These are phyloP conservation scores for Podospora pseudopauciseta DNA, from an alignment of 495 filamentous ascomycete species.

Conservation along the genomic window DNA sequence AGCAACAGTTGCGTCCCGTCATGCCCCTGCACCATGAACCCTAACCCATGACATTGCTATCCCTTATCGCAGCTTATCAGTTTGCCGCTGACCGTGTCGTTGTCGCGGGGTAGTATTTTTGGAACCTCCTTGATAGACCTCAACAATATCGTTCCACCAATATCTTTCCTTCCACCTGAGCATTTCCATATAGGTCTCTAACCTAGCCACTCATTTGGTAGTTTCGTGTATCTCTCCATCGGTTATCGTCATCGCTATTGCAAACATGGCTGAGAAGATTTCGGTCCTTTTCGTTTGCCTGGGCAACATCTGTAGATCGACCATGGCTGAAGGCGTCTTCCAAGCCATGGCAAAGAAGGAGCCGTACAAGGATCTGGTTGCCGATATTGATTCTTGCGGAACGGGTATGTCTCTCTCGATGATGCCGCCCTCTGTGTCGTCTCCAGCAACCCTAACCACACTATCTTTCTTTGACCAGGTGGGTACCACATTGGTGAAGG, in stretches of 20 bases:
- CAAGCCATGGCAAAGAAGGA: constrained; percentile 59
- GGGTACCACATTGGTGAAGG: constrained; percentile 72
- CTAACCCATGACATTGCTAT: not conserved
- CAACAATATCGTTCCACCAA: too few species aligned
- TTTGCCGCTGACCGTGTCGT: not conserved
- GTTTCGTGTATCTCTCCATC: constrained; percentile 1
- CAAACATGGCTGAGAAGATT: constrained; percentile 39
- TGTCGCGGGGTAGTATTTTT: not conserved
- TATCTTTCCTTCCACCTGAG: too few species aligned
- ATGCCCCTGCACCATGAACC: not conserved
- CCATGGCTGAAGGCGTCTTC: constrained; percentile 96
- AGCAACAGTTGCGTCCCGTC: not conserved
- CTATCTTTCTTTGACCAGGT: constrained; percentile 28
- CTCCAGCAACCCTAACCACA: constrained; percentile 5
- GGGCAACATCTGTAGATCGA: constrained; percentile 91
- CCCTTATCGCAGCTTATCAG: constrained; percentile 1
- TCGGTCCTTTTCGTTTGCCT: constrained; percentile 94
- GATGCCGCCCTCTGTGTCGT: not conserved
- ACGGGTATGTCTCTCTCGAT: constrained; percentile 43
- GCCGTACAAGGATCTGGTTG: constrained; percentile 56
- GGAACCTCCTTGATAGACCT: not conserved
- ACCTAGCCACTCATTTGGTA: not conserved
- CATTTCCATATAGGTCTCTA: not conserved
- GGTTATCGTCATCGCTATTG: not conserved
- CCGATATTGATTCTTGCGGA: constrained; percentile 79